Conservation (phyloP, 2,329 filamentous ascomycete genomes). For the Nemania sp. region DNA sequence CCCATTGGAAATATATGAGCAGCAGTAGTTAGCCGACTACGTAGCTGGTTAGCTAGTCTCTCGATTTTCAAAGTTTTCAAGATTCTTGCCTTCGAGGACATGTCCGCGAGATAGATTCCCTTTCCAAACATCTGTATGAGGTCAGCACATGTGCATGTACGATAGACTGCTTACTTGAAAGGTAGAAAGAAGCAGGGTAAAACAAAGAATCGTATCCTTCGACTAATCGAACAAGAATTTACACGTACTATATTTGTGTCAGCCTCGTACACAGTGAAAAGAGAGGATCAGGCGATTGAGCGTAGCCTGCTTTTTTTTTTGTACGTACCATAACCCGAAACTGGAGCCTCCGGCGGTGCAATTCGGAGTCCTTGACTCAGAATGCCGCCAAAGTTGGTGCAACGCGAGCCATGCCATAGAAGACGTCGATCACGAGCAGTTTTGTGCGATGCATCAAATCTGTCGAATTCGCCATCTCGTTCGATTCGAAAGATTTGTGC, state of each 20-base stretch:
- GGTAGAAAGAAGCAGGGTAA: background rate
- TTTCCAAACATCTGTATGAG: constrained; percentile 78
- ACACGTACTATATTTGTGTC: constrained; percentile 19
- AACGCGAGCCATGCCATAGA: constrained; percentile 85
- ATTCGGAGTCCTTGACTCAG: constrained; percentile 88
- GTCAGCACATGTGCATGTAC: constrained; percentile 41
- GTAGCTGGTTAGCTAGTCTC: constrained; percentile 18
- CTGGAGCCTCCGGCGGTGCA: constrained; percentile 81
- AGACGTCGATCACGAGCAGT: constrained; percentile 68
- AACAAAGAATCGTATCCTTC: background rate
- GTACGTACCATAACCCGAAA: constrained; percentile 53
- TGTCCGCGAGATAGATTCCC: constrained; percentile 86
- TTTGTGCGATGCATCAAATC: constrained; percentile 64
- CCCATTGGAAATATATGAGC: constrained; percentile 61
- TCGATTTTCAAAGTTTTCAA: background rate
- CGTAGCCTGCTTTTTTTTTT: background rate
- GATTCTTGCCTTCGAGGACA: constrained; percentile 66
- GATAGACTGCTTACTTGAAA: background rate
- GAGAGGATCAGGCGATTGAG: too few relatives aligned
- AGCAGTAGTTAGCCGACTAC: constrained; percentile 75
- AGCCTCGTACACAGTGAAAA: too few relatives aligned
- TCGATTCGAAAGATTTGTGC: constrained; percentile 83
- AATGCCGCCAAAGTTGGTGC: constrained; percentile 86
- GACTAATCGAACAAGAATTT: background rate
- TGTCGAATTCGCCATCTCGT: constrained; percentile 70